A percentile compares a stretch with the other conserved stretches of the same genome.
Conservation (phyloP, 2,329 filamentous ascomycete genomes). For the Pseudocercospora cruenta region DNA sequence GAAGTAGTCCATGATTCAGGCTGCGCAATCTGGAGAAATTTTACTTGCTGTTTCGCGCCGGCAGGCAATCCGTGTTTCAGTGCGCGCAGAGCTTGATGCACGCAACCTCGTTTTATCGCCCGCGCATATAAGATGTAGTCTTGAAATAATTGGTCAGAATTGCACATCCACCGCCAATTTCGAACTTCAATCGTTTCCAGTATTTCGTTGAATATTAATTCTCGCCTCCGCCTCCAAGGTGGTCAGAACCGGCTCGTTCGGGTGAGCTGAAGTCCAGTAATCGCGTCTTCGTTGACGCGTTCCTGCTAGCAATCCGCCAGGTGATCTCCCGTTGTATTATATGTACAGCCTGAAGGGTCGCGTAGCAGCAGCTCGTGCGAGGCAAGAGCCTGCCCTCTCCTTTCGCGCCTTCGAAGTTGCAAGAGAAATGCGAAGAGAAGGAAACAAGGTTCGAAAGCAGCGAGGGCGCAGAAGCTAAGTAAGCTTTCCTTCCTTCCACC, state of each 20-base stretch:
- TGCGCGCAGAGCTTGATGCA: neutral
- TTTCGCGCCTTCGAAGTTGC: neutral
- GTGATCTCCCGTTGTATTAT: neutral
- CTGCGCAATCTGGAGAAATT: neutral
- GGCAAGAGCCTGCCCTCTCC: neutral
- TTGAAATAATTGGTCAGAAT: neutral
- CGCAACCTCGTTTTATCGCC: neutral
- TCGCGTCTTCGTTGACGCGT: neutral
- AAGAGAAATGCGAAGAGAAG: neutral
- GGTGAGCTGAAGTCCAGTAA: neutral
- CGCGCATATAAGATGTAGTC: neutral
- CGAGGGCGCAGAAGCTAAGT: neutral
- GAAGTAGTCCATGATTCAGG: slow-evolving; percentile 35
- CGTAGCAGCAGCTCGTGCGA: slow-evolving; percentile 2
- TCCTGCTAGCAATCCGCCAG: neutral
- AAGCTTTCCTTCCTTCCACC: neutral
- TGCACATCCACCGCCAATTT: neutral
- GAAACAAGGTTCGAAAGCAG: neutral
- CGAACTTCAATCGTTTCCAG: neutral
- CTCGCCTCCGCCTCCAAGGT: neutral
- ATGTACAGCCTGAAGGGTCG: neutral
- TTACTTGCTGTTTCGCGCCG: neutral
- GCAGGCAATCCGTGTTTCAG: slow-evolving; percentile 3
- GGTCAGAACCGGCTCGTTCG: neutral
- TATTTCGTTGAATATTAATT: neutral